Evolutionary conservation across 371 early-diverging fungal species (phyloP).

Genomic region (Parasitella parasitica): DNA sequence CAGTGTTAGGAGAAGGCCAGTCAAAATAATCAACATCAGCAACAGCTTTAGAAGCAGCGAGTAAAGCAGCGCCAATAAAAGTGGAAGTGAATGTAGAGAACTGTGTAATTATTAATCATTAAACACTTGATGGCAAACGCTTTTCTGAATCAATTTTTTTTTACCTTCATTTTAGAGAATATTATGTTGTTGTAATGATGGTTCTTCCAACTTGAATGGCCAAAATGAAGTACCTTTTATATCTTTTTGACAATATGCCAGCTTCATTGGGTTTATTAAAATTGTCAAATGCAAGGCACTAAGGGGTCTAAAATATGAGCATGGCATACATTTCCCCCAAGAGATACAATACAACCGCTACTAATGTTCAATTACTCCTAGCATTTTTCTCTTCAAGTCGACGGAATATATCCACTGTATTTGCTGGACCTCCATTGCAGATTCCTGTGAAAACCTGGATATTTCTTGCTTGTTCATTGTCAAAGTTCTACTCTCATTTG

Average conservation of each 20-base stretch:
- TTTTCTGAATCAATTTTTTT: too few species aligned
- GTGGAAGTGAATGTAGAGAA: constrained; percentile 10
- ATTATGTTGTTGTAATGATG: background rate
- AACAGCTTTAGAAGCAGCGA: constrained; percentile 8
- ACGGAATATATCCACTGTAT: background rate
- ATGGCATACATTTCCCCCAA: background rate
- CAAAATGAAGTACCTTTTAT: background rate
- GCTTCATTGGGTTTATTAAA: background rate
- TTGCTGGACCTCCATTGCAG: background rate
- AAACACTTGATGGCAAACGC: too few species aligned
- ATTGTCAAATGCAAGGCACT: background rate
- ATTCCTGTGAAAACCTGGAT: too few species aligned
- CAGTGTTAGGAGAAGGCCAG: background rate
- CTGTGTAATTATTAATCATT: too few species aligned
- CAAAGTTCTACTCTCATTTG: too few species aligned
- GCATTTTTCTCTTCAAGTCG: background rate
- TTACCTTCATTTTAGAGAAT: constrained; percentile 11
- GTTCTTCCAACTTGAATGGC: background rate
- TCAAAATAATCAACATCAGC: constrained; percentile 14
- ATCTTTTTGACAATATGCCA: background rate
- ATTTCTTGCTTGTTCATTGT: too few species aligned
- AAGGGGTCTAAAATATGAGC: background rate
- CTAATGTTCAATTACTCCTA: background rate
- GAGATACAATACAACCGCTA: too few species aligned
- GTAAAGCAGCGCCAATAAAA: background rate